Percentiles rank a stretch among this genome's conserved stretches.
Evolutionary conservation across 2,329 filamentous ascomycete species (phyloP).

Genomic region (Bipolaris victoriae): DNA sequence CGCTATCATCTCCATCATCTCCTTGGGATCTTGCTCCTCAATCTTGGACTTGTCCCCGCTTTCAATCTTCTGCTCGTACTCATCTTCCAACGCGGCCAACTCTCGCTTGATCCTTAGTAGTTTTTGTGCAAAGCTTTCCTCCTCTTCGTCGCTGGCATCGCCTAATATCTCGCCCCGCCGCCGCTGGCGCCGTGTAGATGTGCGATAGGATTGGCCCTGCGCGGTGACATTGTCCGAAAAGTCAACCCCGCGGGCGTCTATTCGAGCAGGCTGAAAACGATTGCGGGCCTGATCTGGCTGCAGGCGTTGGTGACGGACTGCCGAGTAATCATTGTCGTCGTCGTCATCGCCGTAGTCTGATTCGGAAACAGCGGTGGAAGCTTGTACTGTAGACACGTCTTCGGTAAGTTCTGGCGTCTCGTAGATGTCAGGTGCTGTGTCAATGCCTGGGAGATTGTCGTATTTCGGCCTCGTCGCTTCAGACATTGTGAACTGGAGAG

Average conservation of each 20-base stretch:
- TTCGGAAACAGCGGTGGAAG: conserved; percentile 47
- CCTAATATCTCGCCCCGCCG: conserved; percentile 68
- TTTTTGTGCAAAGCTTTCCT: conserved; percentile 75
- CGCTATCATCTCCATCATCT: conserved; percentile 69
- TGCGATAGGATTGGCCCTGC: conserved; percentile 79
- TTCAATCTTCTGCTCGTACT: conserved; percentile 61
- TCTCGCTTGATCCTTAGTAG: conserved; percentile 84
- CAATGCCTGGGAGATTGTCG: conserved; percentile 62
- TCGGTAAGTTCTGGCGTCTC: conserved; percentile 93
- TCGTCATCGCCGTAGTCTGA: conserved; percentile 63
- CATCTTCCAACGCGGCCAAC: conserved; percentile 68
- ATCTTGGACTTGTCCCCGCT: conserved; percentile 51
- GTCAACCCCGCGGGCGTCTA: conserved; percentile 80
- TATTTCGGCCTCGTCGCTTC: conserved; percentile 45
- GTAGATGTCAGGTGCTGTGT: conserved; percentile 92
- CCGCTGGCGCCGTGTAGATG: conserved; percentile 70
- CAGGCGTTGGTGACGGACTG: conserved; percentile 76
- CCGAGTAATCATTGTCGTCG: conserved; percentile 37
- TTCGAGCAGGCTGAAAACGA: conserved; percentile 75
- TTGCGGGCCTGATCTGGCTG: conserved; percentile 80
- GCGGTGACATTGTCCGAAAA: conserved; percentile 87
- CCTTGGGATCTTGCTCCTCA: conserved; percentile 55
- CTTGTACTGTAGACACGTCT: conserved; percentile 80
- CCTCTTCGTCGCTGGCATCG: conserved; percentile 72
- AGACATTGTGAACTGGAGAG: conserved; percentile 29